Evolutionary conservation across 768 basidiomycete species (phyloP).

Genomic region (Leccinum subtestaceum): DNA sequence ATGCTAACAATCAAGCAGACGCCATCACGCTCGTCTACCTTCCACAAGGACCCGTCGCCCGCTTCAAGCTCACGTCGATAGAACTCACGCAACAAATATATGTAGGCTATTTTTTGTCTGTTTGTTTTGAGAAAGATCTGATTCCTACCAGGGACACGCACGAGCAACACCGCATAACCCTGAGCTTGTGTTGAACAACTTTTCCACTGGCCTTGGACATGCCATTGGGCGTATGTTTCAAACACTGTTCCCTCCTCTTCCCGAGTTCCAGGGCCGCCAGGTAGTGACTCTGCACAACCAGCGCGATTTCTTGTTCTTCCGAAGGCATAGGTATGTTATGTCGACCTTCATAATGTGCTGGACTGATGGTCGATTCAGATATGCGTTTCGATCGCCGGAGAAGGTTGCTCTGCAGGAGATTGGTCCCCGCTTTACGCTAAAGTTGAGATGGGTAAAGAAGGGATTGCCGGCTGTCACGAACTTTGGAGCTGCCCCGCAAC

Average conservation of each 20-base stretch:
- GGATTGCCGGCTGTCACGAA: slow-evolving; percentile 80
- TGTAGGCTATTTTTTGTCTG: slow-evolving; percentile 42
- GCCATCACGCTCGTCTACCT: slow-evolving; percentile 90
- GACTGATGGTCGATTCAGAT: slow-evolving; percentile 44
- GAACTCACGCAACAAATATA: slow-evolving; percentile 84
- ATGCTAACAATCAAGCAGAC: slow-evolving; percentile 47
- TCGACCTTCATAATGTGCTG: not conserved
- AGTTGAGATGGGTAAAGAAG: slow-evolving; percentile 84
- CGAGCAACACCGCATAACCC: slow-evolving; percentile 90
- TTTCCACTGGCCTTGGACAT: slow-evolving; percentile 91
- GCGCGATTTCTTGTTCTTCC: slow-evolving; percentile 96
- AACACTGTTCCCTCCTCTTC: slow-evolving; percentile 90
- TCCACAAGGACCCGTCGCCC: slow-evolving; percentile 90
- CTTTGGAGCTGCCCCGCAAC: slow-evolving; percentile 59
- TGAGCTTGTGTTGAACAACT: slow-evolving; percentile 92
- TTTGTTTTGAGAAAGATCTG: slow-evolving; percentile 1
- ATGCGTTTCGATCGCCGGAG: slow-evolving; percentile 88
- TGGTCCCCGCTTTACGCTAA: slow-evolving; percentile 94
- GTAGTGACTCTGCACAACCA: slow-evolving; percentile 98
- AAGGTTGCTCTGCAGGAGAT: slow-evolving; percentile 96
- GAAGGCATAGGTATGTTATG: slow-evolving; percentile 77
- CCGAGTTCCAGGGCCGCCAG: slow-evolving; percentile 94
- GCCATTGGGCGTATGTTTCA: slow-evolving; percentile 94
- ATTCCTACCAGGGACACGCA: slow-evolving; percentile 72
- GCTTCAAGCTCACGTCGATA: slow-evolving; percentile 90